Evolutionary conservation across 768 basidiomycete genomes (phyloP).

Genomic region (Saitozyma podzolica): DNA sequence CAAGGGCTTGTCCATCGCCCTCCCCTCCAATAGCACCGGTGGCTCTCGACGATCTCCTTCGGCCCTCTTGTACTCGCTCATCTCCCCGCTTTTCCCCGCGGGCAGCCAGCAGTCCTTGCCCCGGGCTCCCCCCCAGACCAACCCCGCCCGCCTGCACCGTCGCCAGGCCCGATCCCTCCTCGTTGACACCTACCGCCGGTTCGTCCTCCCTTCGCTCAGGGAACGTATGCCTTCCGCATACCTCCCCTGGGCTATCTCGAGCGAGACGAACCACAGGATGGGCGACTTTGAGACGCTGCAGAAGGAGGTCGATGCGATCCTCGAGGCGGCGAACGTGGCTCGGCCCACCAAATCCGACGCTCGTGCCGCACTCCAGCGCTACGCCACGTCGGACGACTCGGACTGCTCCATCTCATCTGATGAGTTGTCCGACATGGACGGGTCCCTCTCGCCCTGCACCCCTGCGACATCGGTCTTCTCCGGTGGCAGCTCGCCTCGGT

Average conservation of each 20-base stretch:
- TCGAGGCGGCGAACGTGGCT: conserved; percentile 22
- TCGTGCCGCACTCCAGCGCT: conserved; percentile 21
- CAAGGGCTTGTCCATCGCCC: conserved; percentile 2
- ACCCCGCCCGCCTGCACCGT: conserved; percentile 46
- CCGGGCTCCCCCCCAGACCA: conserved; percentile 9
- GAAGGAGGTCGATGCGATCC: conserved; percentile 34
- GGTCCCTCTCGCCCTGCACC: conserved; percentile 19
- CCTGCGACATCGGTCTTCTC: conserved; percentile 43
- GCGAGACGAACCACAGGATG: conserved; percentile 24
- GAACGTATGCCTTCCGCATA: conserved; percentile 41
- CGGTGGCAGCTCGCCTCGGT: conserved; percentile 12
- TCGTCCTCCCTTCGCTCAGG: conserved; percentile 49
- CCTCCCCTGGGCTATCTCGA: conserved; percentile 42
- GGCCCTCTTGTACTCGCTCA: conserved; percentile 43
- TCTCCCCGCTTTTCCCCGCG: conserved; percentile 37
- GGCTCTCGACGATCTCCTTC: conserved; percentile 31
- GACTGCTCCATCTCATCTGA: conserved; percentile 11
- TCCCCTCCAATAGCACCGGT: background rate
- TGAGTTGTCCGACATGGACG: conserved; percentile 22
- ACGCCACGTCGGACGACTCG: conserved; percentile 16
- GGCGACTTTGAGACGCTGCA: conserved; percentile 37
- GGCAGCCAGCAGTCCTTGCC: conserved; percentile 8
- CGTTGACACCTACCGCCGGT: conserved; percentile 51
- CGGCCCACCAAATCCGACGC: conserved; percentile 9
- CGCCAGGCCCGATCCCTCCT: conserved; percentile 50